A percentile compares a stretch with the other conserved stretches of the same genome.
Evolutionary conservation across 352 stramenopile genomes (phyloP).

Genomic region (Globisporangium alternatum): DNA sequence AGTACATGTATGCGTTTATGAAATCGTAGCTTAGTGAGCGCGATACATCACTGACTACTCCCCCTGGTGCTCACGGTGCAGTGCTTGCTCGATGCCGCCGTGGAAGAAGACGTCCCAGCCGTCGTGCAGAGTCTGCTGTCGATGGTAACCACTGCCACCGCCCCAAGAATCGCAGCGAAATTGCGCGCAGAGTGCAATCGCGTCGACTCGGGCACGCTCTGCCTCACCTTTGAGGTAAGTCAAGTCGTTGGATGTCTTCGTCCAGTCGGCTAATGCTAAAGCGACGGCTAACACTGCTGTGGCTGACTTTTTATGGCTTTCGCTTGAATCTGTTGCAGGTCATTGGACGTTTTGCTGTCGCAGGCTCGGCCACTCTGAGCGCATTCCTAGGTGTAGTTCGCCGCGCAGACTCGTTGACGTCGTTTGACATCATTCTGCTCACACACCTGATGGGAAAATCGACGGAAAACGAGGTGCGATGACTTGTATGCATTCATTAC

Average conservation of each 20-base stretch:
- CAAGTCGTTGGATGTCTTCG: background rate
- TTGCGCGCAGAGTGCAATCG: conserved; percentile 64
- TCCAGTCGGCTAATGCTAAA: background rate
- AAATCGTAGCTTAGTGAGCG: background rate
- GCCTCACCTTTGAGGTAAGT: conserved; percentile 49
- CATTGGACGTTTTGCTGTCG: conserved; percentile 56
- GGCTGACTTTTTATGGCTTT: background rate
- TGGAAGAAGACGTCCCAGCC: conserved; percentile 74
- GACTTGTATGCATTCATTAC: no score
- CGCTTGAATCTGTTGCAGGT: conserved; percentile 19
- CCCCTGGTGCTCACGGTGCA: conserved; percentile 14
- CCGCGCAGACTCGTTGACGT: conserved; percentile 37
- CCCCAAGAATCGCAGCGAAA: conserved; percentile 42
- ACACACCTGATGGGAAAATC: conserved; percentile 59
- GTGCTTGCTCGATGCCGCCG: conserved; percentile 66
- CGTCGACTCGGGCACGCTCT: conserved; percentile 44
- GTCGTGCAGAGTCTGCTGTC: conserved; percentile 75
- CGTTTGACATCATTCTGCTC: conserved; percentile 64
- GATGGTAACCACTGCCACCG: conserved; percentile 57
- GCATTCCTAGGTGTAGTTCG: conserved; percentile 46
- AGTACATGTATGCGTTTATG: background rate
- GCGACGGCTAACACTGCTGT: background rate
- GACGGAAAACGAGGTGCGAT: conserved; percentile 58
- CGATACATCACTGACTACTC: background rate
- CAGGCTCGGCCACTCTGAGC: conserved; percentile 43